Evolutionary conservation across 202 grass and related monocot genomes (phyloP).

Genomic region (Panicum virgatum): DNA sequence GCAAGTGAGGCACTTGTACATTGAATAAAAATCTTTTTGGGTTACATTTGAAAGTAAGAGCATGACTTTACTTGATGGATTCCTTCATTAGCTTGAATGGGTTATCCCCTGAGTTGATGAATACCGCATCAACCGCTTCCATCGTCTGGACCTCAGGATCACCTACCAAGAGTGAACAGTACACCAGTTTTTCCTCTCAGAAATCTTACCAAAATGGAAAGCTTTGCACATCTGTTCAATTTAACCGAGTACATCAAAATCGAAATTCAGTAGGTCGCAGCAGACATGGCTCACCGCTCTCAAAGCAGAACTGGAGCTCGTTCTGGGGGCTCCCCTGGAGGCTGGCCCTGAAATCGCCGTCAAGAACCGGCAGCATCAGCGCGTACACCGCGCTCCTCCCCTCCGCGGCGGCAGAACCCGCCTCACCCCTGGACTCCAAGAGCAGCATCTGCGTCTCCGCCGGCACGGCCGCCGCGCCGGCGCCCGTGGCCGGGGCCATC

Average conservation of each 20-base stretch:
- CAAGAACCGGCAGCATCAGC: slow-evolving; percentile 45
- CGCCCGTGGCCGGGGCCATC: slow-evolving; percentile 49
- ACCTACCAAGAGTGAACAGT: slow-evolving; percentile 32
- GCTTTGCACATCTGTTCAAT: neutral
- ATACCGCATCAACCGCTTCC: slow-evolving; percentile 48
- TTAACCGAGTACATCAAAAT: neutral
- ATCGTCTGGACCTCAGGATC: slow-evolving; percentile 45
- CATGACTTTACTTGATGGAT: slow-evolving; percentile 42
- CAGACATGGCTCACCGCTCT: slow-evolving; percentile 47
- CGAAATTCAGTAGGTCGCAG: neutral
- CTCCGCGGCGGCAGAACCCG: slow-evolving; percentile 1
- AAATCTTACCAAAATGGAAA: neutral
- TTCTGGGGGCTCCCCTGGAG: slow-evolving; percentile 46
- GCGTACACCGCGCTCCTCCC: slow-evolving; percentile 28
- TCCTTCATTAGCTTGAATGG: slow-evolving; percentile 41
- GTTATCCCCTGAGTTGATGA: slow-evolving; percentile 48
- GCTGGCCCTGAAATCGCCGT: slow-evolving; percentile 48
- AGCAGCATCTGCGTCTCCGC: slow-evolving; percentile 58
- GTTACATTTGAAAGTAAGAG: neutral
- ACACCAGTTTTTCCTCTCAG: slow-evolving; percentile 10
- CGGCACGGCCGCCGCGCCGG: slow-evolving; percentile 25
- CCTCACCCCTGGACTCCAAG: slow-evolving; percentile 19
- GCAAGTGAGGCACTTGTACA: neutral
- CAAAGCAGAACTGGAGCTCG: slow-evolving; percentile 51
- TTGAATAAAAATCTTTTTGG: neutral